Evolutionary conservation across 2,329 filamentous ascomycete species (phyloP), one percentile per base, ranked within the genome.

Genomic region (Xylaria sp.): DNA sequence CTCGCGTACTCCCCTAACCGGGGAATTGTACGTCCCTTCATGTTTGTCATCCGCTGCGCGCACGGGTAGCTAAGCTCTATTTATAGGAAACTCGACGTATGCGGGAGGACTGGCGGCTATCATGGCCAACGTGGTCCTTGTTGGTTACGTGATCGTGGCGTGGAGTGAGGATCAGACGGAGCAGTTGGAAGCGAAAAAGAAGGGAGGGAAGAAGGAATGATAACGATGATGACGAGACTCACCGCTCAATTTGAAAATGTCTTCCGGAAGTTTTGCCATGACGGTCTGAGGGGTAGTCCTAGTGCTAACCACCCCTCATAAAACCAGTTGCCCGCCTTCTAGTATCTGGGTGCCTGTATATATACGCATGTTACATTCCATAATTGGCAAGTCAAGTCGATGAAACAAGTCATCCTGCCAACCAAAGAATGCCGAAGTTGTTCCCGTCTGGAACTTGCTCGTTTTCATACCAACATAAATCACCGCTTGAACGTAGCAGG

Each of bases 61-160:
- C 24, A 18, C 53, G 52, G 7, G 49, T 26, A 43, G 18, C 9
- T 4, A 19, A 44, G 52, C 11, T 7, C 11, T 13, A 34, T 13
- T 13, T 13, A 7, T 9, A 96, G 93, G 92, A 63, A 96, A 96
- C 73, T 83, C 91, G 13, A 96, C 92, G 1, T 93, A 86, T 65
- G 91, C 92, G 2, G 94, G 92, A 13, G 92, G 85, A 0, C 78
- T 89, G 29, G 94, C 94, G 1, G 94, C 94, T 18, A 75, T 97
- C 46, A 86, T 95, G 71, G 94, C 94, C 11, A 99, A 99, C 65
- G 83, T 95, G 1, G 91, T 99, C 2, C 77, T 99, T 46, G 83
- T 97, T 52, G 86, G 82, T n/a, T 99, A 97, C 72, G 85, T 97
- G 40, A 76, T 97, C 52, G 91, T 96, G 18, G 94, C 94, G 3